A percentile compares a stretch with the other conserved stretches of the same genome.
These are phyloP conservation scores for Stygiomarasmius scandens DNA, from an alignment of 1,284 basidiomycete species.

Conservation along the genomic window DNA sequence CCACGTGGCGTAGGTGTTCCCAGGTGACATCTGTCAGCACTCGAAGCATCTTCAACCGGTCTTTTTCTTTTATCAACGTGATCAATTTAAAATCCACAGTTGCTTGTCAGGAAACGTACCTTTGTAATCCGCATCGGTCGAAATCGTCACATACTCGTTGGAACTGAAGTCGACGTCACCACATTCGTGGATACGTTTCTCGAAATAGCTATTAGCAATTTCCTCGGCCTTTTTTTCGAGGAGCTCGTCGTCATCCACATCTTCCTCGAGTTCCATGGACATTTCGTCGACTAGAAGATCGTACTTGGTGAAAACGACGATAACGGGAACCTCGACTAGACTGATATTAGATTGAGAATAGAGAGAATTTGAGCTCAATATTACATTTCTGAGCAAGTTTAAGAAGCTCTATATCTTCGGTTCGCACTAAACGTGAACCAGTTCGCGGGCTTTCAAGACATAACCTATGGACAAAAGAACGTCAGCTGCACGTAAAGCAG, in stretches of 20 bases:
- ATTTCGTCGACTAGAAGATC: background rate
- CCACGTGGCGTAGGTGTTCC: background rate
- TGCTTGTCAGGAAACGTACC: too few species aligned
- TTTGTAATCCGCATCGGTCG: too few species aligned
- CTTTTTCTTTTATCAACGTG: background rate
- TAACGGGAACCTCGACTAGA: background rate
- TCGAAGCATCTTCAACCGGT: background rate
- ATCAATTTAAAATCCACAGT: too few species aligned
- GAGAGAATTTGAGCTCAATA: background rate
- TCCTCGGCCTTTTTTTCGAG: too few species aligned
- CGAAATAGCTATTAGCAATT: too few species aligned
- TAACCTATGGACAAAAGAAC: background rate
- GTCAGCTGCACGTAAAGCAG: background rate
- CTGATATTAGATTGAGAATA: background rate
- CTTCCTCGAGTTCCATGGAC: background rate
- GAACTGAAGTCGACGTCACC: too few species aligned
- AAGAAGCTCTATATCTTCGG: background rate
- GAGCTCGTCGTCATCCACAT: background rate
- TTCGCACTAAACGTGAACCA: background rate
- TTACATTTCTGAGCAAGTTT: background rate
- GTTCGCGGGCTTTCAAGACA: background rate
- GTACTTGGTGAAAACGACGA: background rate
- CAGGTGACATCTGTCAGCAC: background rate
- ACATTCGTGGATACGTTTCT: too few species aligned
- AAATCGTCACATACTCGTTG: too few species aligned